Conservation (phyloP, 306 rosid genomes). For the Sicyos baderoa region DNA sequence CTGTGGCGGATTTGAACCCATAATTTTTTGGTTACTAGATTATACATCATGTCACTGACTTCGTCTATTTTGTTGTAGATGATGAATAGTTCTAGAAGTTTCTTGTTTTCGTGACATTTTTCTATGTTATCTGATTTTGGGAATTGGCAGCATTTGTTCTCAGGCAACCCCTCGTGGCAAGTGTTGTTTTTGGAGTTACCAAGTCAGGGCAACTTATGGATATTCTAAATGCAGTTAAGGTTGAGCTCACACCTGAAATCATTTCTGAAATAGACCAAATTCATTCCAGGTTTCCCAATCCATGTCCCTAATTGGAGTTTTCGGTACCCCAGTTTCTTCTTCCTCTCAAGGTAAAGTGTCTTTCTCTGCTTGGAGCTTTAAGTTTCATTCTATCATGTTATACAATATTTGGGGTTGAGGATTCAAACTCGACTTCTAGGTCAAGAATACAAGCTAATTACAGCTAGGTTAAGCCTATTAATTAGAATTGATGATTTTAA, state of each 20-base stretch:
- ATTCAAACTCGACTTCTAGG: too few species aligned
- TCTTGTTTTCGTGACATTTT: neutral
- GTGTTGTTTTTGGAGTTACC: slow-evolving; percentile 75
- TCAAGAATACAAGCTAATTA: too few species aligned
- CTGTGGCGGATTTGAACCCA: too few species aligned
- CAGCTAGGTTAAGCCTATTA: too few species aligned
- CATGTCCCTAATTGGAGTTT: slow-evolving; percentile 53
- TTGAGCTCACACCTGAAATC: slow-evolving; percentile 48
- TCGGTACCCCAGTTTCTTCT: neutral
- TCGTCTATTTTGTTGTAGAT: neutral
- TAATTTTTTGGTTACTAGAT: too few species aligned
- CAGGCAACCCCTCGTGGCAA: slow-evolving; percentile 80
- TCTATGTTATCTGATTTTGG: slow-evolving; percentile 1
- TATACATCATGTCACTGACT: too few species aligned
- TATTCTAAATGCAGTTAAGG: slow-evolving; percentile 48
- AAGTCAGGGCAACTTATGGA: slow-evolving; percentile 67
- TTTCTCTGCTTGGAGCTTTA: neutral
- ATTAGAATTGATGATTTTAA: too few species aligned
- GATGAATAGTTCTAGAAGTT: neutral
- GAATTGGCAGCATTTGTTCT: slow-evolving; percentile 70
- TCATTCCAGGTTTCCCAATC: slow-evolving; percentile 67
- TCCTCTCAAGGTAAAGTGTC: neutral
- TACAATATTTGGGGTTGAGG: too few species aligned
- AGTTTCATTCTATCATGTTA: neutral
- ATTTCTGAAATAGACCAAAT: slow-evolving; percentile 51